Evolutionary conservation across 2,329 filamentous ascomycete species (phyloP).

Genomic region (Fragosphaeria purpurea): DNA sequence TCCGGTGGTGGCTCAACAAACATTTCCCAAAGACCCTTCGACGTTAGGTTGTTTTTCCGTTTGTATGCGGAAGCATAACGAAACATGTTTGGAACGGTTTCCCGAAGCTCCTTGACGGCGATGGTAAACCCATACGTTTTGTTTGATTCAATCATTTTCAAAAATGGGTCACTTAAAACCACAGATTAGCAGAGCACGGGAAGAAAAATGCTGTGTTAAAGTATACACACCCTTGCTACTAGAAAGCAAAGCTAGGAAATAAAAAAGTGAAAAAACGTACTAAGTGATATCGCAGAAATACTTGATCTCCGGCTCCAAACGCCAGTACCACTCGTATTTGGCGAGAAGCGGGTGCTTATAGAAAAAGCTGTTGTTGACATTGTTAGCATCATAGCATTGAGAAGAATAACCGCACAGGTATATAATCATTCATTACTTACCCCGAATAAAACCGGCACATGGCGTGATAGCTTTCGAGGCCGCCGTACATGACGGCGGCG

Average conservation of each 20-base stretch:
- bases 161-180: conserved; percentile 69
- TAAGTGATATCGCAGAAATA: conserved; percentile 99
- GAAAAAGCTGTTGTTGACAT: conserved; percentile 57
- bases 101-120: conserved; percentile 92
- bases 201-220: too few relatives aligned
- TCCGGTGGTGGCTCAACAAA: conserved; percentile 74
- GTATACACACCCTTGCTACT: too few relatives aligned
- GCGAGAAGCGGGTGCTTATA: conserved; percentile 91
- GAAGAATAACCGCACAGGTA: too few relatives aligned
- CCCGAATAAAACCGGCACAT: conserved; percentile 99
- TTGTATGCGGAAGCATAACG: conserved; percentile 98
- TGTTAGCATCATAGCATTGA: not conserved
- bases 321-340: conserved; percentile 99
- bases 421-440: conserved; percentile 39
- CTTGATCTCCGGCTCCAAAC: conserved; percentile 96
- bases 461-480: conserved; percentile 95
- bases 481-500: conserved; percentile 97
- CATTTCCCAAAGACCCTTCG: conserved; percentile 97
- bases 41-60: conserved; percentile 79
- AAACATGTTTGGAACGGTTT: conserved; percentile 98
- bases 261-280: conserved; percentile 38
- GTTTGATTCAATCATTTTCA: conserved; percentile 86
- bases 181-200: too few relatives aligned
- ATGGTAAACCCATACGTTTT: conserved; percentile 99
- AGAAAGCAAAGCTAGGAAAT: conserved; percentile 11